Base-by-base conservation (phyloP, 2,329 filamentous ascomycete genomes). In the Neonectria ditissima region DNA sequence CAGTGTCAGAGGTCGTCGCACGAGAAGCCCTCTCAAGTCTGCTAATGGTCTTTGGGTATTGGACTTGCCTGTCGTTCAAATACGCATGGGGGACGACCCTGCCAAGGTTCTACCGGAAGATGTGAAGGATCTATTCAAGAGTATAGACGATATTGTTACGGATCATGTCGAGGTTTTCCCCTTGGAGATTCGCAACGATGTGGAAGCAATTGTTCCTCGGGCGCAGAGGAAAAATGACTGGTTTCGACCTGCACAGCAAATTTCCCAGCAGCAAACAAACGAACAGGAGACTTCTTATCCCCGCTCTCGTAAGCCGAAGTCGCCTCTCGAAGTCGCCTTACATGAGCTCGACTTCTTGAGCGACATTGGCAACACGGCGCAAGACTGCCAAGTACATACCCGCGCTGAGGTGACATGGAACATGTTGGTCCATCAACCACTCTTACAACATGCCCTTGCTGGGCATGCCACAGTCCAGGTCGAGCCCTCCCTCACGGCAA, bases 361-460 rank as follows among this genome's bases (percentile, higher is more conserved):
- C 16, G 52, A 41, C 24, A 55, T 55, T 55, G 52, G 52, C 16
- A n/a, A 44, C 9, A 28, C n/a, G 8, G 37, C 52, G 20, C 14
- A 44, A 26, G 22, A 55, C 22, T 44, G 52, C 22, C 14, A 55
- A 4, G n/a, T 55, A 9, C 22, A n/a, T 55, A 26, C 52, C 52
- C 22, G 52, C 37, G 37, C 52, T 10, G 52, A 55, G 37, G 34
- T 44, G 16, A 55, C 52, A n/a, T 55, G 52, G 52, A 55, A 55
- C 14, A 55, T 55, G 52, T 22, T 43, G 10, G 37, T 55, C 8
- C 52, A 55, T 44, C 52, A 55, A 44, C 52, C 52, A 20, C 52
- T 55, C 14, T 44, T 55, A 5, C 13, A 41, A 18, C 52, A 55
- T 44, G 52, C 52, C 5, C 39, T 55, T 28, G 8, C 34, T 39